Evolutionary conservation across 2,329 filamentous ascomycete genomes (phyloP).

Genomic region (Pseudophaeomoniella oleicola): DNA sequence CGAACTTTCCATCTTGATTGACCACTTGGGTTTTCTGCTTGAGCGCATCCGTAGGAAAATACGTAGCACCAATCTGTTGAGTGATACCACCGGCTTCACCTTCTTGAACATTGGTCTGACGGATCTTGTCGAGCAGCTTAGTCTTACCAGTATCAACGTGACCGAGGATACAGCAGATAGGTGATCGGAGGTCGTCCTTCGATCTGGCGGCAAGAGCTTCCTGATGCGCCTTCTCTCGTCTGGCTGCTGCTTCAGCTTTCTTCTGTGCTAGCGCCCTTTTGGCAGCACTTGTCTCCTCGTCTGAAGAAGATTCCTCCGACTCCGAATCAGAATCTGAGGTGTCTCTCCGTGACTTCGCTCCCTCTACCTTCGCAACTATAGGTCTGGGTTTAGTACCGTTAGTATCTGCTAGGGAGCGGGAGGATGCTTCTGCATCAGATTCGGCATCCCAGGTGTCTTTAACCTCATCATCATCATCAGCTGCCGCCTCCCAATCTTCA

Average conservation of each 20-base stretch:
- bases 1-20: conserved; percentile 77
- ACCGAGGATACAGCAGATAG: conserved; percentile 98
- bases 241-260: conserved; percentile 79
- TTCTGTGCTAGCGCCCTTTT: conserved; percentile 58
- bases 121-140: conserved; percentile 96
- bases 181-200: conserved; percentile 86
- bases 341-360: too few species aligned
- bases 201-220: conserved; percentile 83
- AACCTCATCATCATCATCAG: conserved; percentile 58
- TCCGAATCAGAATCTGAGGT: conserved; percentile 29
- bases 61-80: conserved; percentile 97
- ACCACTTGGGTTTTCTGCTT: conserved; percentile 85
- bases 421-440: conserved; percentile 50
- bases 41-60: conserved; percentile 92
- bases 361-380: background rate
- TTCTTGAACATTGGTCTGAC: conserved; percentile 96
- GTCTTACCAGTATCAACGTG: conserved; percentile 99
- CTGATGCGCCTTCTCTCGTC: conserved; percentile 79
- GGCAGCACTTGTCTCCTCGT: conserved; percentile 56
- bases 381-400: background rate
- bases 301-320: conserved; percentile 39
- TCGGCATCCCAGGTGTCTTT: conserved; percentile 95
- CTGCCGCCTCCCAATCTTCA: conserved; percentile 78
- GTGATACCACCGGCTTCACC: conserved; percentile 99
- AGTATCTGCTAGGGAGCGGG: background rate